Conservation (phyloP, 2,329 filamentous ascomycete species). For the Ceratocystis alfenasii region DNA sequence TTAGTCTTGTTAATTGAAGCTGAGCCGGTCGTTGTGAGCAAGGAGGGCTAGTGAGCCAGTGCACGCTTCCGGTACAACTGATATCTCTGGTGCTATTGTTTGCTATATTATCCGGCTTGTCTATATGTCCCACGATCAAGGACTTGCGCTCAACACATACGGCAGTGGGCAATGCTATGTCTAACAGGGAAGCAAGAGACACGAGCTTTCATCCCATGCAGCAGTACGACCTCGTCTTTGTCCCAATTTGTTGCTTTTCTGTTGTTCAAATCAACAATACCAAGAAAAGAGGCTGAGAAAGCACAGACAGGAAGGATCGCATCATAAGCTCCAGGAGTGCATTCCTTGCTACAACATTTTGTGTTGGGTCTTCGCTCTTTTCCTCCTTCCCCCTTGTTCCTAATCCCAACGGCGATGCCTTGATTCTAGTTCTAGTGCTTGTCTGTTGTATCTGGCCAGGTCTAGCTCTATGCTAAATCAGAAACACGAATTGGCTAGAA, state of each 20-base stretch:
- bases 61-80: not conserved
- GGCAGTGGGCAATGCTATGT: not conserved
- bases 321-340: not conserved
- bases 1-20: constrained; percentile 4
- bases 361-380: not conserved
- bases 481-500: not conserved
- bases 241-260: not conserved
- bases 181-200: not conserved
- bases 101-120: too few relatives aligned
- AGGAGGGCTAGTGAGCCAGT: not conserved
- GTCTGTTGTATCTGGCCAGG: not conserved
- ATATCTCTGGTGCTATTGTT: not conserved
- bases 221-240: not conserved
- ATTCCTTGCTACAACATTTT: not conserved
- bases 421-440: not conserved
- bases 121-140: too few relatives aligned
- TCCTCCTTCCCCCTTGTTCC: not conserved
- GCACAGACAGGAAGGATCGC: not conserved
- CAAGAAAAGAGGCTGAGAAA: constrained; percentile 6
- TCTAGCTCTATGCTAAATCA: not conserved
- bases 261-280: not conserved
- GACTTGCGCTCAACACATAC: not conserved
- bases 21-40: not conserved
- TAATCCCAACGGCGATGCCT: not conserved
- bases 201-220: not conserved